Evolutionary conservation across 176 grass and related monocot genomes (phyloP), one percentile per base, ranked within the genome.

Genomic region (Eleusine coracana): DNA sequence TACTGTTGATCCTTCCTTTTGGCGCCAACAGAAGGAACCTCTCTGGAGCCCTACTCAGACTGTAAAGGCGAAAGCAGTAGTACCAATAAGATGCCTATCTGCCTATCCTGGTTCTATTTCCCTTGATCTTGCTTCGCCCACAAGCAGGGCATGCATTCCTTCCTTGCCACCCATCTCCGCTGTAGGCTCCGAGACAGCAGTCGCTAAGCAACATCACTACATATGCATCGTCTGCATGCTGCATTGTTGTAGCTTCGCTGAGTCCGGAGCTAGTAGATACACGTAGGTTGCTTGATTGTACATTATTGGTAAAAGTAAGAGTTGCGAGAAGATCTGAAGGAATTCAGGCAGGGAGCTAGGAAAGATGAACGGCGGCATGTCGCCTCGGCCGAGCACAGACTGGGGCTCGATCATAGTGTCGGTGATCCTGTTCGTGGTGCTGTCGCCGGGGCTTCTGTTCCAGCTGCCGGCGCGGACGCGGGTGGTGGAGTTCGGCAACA

Each of bases 401-500:
- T 97, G 94, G 94, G 94, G 91, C 0, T 89, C 94, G 36, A 87
- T 97, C 80, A 92, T 97, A 63, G 94, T 97, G 60, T 87, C 91
- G 45, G 91, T 97, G 91, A 85, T 97, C 78, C 87, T 97, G 27
- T 97, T 97, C 87, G 90, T 97, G 75, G 21, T 93, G 59, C 84
- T 93, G 0, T 97, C 91, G 15, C 94, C 94, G 36, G 94, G 94
- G 15, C 91, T 97, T 54, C 86, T 97, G 16, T 91, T 97, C 80
- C 94, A 97, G 68, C 84, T 97, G 50, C 94, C 91, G 2, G 85
- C 91, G 39, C 86, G 87, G 87, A 71, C 82, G 28, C 42, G 91
- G 73, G 89, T 91, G 84, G 59, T 97, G 42, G 94, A 93, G 86
- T 91, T 97, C 23, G 94, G 94, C 39, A 97, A 97, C 86, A 97